Percentiles rank a stretch among this genome's conserved stretches.
phyloP scores from a whole-genome alignment of 2,329 filamentous ascomycete species.

The Aspergillus felis region DNA sequence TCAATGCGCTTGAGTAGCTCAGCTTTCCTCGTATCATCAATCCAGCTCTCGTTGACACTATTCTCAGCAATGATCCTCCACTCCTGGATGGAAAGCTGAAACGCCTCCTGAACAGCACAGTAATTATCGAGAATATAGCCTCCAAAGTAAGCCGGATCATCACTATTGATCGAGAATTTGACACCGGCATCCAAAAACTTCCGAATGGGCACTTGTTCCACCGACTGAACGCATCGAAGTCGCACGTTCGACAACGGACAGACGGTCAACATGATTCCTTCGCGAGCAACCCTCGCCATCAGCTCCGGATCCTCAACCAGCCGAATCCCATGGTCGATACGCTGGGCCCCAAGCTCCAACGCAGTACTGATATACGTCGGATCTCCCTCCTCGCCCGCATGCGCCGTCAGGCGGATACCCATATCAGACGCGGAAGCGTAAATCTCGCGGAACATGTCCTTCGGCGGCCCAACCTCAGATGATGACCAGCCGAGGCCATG shows the following conservation, averaged over 20 bases:
- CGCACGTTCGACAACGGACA: constrained; percentile 72
- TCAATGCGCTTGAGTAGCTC: constrained; percentile 47
- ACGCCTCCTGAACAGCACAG: constrained; percentile 70
- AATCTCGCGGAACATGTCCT: constrained; percentile 57
- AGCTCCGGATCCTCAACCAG: constrained; percentile 58
- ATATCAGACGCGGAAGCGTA: constrained; percentile 53
- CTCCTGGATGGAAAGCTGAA: constrained; percentile 58
- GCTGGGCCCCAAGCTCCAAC: constrained; percentile 59
- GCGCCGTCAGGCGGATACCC: constrained; percentile 63
- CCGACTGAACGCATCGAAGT: constrained; percentile 51
- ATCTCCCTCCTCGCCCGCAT: constrained; percentile 73
- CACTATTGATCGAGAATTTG: constrained; percentile 68
- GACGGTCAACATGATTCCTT: constrained; percentile 62
- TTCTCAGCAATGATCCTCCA: constrained; percentile 63
- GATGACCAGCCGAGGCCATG: constrained; percentile 65
- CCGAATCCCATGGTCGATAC: constrained; percentile 73
- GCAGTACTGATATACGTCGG: constrained; percentile 62
- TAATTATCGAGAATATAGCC: constrained; percentile 73
- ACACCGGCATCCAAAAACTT: constrained; percentile 61
- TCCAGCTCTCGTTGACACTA: constrained; percentile 67
- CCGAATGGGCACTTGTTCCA: constrained; percentile 59
- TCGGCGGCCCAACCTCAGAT: constrained; percentile 54
- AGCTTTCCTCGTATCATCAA: constrained; percentile 58
- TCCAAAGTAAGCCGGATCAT: constrained; percentile 73
- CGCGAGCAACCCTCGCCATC: constrained; percentile 54